Evolutionary conservation across 2,329 filamentous ascomycete species (phyloP).

Genomic region (Lojkania enalia): DNA sequence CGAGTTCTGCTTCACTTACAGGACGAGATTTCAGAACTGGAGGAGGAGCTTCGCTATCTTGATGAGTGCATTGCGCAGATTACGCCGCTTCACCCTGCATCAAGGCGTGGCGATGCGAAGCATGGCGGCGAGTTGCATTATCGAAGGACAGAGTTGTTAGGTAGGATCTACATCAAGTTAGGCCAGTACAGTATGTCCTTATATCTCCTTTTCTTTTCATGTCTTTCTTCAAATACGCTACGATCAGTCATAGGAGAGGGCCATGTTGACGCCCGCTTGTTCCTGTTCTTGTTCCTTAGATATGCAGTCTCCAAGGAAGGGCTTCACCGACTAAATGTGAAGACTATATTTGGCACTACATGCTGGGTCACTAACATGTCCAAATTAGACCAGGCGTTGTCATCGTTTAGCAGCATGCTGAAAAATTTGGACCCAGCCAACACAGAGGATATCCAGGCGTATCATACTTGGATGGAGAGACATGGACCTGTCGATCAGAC

Average conservation of each 20-base stretch:
- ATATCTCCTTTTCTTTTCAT: not conserved
- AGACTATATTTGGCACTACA: no score
- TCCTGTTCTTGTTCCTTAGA: no score
- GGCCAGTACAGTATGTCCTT: conserved; percentile 64
- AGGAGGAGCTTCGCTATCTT: conserved; percentile 72
- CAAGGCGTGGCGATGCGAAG: conserved; percentile 60
- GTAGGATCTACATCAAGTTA: conserved; percentile 66
- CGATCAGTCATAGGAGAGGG: no score
- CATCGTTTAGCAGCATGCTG: conserved; percentile 59
- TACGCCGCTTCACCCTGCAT: conserved; percentile 55
- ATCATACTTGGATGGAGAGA: conserved; percentile 60
- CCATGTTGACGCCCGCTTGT: no score
- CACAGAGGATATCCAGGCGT: conserved; percentile 56
- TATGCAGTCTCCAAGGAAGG: no score
- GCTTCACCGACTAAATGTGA: no score
- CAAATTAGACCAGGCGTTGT: conserved; percentile 53
- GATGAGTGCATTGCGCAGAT: conserved; percentile 62
- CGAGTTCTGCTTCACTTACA: conserved; percentile 81
- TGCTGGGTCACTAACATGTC: conserved; percentile 17
- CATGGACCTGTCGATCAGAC: conserved; percentile 60
- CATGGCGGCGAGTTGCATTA: conserved; percentile 62
- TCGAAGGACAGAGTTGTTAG: conserved; percentile 63
- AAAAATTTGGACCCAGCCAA: conserved; percentile 56
- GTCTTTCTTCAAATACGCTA: no score
- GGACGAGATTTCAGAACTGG: conserved; percentile 79